A percentile compares a stretch with the other conserved stretches of the same genome.
These are phyloP conservation scores for Fallopia convolvulus DNA, from an alignment of 148 eudicot species.

Conservation along the genomic window DNA sequence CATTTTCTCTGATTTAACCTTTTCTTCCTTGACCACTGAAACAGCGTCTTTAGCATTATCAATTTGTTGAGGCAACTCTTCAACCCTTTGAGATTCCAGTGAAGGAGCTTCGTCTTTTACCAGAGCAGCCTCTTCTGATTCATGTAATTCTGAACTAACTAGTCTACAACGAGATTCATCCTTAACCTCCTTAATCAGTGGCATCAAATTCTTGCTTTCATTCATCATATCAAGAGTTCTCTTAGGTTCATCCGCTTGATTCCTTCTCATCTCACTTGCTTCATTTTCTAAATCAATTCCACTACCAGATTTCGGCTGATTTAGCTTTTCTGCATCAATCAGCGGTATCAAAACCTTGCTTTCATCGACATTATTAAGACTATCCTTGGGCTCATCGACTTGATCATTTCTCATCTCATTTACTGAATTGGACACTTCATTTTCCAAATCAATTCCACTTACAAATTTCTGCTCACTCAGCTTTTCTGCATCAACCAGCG, in stretches of 20 bases:
- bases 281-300: slow-evolving; percentile 16
- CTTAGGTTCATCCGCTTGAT: slow-evolving; percentile 19
- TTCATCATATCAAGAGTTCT: slow-evolving; percentile 16
- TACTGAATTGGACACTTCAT: slow-evolving; percentile 7
- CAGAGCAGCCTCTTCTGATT: background rate
- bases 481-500: background rate
- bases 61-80: slow-evolving; percentile 12
- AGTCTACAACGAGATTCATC: slow-evolving; percentile 21
- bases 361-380: background rate
- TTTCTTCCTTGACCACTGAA: background rate
- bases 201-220: slow-evolving; percentile 18
- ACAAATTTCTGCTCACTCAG: background rate
- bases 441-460: slow-evolving; percentile 12
- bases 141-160: slow-evolving; percentile 16
- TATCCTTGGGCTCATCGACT: background rate
- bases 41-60: background rate
- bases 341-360: background rate
- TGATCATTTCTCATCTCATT: slow-evolving; percentile 1
- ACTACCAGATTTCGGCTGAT: background rate
- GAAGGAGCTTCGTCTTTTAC: background rate
- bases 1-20: slow-evolving; percentile 19
- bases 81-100: background rate
- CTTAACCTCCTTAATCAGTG: slow-evolving; percentile 16
- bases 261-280: slow-evolving; percentile 14
- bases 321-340: slow-evolving; percentile 6